Conservation (phyloP, 495 filamentous ascomycete genomes). For the Tirmania nivea region DNA sequence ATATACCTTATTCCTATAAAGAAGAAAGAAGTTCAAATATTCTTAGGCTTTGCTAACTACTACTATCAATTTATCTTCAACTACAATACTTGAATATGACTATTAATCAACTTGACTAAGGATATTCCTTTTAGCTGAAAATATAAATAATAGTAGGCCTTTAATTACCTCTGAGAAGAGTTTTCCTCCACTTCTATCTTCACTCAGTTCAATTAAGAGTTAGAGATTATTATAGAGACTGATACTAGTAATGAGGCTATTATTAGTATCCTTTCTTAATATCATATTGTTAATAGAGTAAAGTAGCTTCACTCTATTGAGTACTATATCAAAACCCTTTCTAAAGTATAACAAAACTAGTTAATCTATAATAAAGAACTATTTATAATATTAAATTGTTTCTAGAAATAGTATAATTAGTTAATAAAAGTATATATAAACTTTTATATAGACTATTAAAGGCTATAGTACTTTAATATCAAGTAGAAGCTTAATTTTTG, state of each 20-base stretch:
- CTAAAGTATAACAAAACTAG: neutral
- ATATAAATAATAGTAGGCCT: neutral
- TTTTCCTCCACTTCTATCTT: neutral
- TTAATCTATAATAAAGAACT: neutral
- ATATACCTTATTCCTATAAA: slow-evolving; percentile 2
- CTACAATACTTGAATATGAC: neutral
- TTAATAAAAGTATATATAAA: no score
- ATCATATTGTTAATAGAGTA: neutral
- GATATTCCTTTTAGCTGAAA: neutral
- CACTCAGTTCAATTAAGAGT: neutral
- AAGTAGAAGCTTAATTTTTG: no score
- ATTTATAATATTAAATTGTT: neutral
- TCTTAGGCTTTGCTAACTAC: slow-evolving; percentile 11
- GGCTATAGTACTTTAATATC: no score
- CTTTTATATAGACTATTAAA: no score
- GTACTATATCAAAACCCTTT: neutral
- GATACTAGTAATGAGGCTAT: neutral
- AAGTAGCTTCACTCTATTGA: neutral
- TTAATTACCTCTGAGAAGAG: neutral
- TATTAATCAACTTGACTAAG: slow-evolving; percentile 1
- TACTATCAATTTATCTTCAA: slow-evolving; percentile 1
- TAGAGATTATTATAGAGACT: neutral
- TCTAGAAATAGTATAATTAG: no score
- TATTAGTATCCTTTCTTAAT: neutral
- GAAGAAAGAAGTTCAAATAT: slow-evolving; percentile 9